Base-by-base conservation (phyloP, 441 rosid genomes). In the Euphorbia schlechtendalii region DNA sequence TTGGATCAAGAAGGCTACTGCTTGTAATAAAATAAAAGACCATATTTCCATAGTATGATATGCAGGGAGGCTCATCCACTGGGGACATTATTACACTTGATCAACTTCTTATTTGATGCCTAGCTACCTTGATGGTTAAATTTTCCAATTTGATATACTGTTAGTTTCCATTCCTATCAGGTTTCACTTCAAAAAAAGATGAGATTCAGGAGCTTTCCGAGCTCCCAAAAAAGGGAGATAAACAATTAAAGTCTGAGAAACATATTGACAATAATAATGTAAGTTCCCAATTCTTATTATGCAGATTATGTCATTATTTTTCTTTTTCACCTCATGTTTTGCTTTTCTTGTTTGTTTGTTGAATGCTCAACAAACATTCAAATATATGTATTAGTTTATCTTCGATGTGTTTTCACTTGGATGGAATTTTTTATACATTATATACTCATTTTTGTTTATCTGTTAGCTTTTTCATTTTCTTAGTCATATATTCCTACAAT, bases 211-310 rank as follows among this genome's bases (percentile, higher is more conserved):
- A 76, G 56, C 74, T 56, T n/a, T 73, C 70, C 24, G 62, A 65
- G 52, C 51, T 25, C 61, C 58, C 64, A 34, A 80, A 79, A 53
- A 63, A 62, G 38, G 71, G 68, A 74, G 72, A 67, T 46, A 83
- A 82, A 43, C 76, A 69, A 76, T 71, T 64, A 21, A 82, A 80
- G 70, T 70, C 65, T 28, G 73, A 80, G 56, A 85, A 83, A 27
- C 52, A 46, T 46, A 53, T 54, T 70, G 75, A 70, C 45, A 41
- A 41, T 59, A 73, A 73, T 61, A 73, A 34, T 76, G 98, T 89
- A 68, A 74, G 87, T 78, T 65, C 51, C 46, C 38, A 65, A 34
- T 65, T 28, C 20, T 57, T 51, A 21, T 30, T 56, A 15, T 51
- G 64, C 22, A 8, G 32, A 8, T n/a, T n/a, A 64, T 45, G 57